Conservation (phyloP, 768 basidiomycete genomes). For the Melanogaster broomeanus region DNA sequence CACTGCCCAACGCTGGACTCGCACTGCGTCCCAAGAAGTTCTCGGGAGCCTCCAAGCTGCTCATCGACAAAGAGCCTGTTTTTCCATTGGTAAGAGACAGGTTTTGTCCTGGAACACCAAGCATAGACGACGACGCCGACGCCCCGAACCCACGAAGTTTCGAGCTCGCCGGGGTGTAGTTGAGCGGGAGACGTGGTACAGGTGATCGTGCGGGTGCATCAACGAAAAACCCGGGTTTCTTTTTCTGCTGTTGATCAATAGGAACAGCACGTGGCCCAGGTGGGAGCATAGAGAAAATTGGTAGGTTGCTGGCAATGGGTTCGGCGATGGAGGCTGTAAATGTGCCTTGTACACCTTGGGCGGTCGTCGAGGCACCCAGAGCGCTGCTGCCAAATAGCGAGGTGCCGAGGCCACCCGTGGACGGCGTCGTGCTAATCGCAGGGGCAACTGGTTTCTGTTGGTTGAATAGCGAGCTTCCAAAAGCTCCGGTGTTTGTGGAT, state of each 20-base stretch:
- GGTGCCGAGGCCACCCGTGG: constrained; percentile 37
- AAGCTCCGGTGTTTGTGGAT: constrained; percentile 29
- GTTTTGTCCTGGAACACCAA: constrained; percentile 31
- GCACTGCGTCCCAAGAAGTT: constrained; percentile 56
- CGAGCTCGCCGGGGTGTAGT: constrained; percentile 61
- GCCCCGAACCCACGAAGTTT: constrained; percentile 69
- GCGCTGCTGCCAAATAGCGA: constrained; percentile 42
- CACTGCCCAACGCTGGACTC: constrained; percentile 69
- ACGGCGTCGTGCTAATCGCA: constrained; percentile 43
- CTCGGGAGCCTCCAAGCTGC: constrained; percentile 57
- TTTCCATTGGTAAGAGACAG: constrained; percentile 58
- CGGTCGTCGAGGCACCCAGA: constrained; percentile 42
- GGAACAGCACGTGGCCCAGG: constrained; percentile 65
- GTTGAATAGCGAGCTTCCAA: constrained; percentile 51
- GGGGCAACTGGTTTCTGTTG: constrained; percentile 51
- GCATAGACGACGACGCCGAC: constrained; percentile 42
- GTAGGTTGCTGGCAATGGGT: constrained; percentile 71
- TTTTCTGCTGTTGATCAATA: constrained; percentile 66
- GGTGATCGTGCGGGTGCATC: constrained; percentile 76
- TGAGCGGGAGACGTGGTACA: constrained; percentile 61
- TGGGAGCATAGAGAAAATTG: constrained; percentile 75
- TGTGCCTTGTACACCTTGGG: constrained; percentile 53
- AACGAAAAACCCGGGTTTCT: constrained; percentile 76
- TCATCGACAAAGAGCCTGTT: constrained; percentile 54
- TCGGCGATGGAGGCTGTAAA: constrained; percentile 89